phyloP scores from a whole-genome alignment of 1,284 basidiomycete genomes.

The Takashimella koratensis region DNA sequence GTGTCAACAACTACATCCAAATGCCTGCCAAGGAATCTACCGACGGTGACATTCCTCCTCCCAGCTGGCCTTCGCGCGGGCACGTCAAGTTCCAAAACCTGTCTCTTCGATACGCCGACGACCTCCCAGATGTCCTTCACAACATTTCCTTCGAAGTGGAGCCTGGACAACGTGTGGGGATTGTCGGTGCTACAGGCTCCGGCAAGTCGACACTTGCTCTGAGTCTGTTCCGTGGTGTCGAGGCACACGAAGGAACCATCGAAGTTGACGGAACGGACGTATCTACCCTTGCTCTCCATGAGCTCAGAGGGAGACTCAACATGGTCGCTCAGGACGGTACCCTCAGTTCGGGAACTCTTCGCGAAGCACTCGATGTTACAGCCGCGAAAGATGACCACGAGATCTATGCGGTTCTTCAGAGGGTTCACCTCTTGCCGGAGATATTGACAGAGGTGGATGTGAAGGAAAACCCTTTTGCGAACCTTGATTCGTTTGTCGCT shows the following conservation, averaged over 20 bases:
- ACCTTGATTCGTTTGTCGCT: conserved; percentile 53
- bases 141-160: conserved; percentile 61
- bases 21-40: conserved; percentile 28
- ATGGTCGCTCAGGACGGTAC: conserved; percentile 52
- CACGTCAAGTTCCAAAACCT: conserved; percentile 62
- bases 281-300: conserved; percentile 56
- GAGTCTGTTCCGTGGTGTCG: conserved; percentile 66
- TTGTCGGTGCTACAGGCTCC: conserved; percentile 63
- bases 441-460: conserved; percentile 52
- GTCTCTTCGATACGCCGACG: conserved; percentile 63
- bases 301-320: conserved; percentile 61
- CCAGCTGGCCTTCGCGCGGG: conserved; percentile 65
- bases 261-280: conserved; percentile 69
- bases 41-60: conserved; percentile 42
- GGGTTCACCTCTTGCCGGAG: conserved; percentile 54
- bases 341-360: conserved; percentile 55
- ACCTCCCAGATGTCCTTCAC: conserved; percentile 68
- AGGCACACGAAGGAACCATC: conserved; percentile 61
- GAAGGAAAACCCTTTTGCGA: conserved; percentile 53
- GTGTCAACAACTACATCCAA: conserved; percentile 48
- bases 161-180: conserved; percentile 71
- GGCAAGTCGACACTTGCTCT: conserved; percentile 73
- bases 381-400: conserved; percentile 52
- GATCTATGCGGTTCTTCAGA: conserved; percentile 55
- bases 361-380: conserved; percentile 60